Percentiles rank a stretch among this genome's conserved stretches.
Evolutionary conservation across 1,284 basidiomycete species (phyloP).

Genomic region (Porodaedalea pini): DNA sequence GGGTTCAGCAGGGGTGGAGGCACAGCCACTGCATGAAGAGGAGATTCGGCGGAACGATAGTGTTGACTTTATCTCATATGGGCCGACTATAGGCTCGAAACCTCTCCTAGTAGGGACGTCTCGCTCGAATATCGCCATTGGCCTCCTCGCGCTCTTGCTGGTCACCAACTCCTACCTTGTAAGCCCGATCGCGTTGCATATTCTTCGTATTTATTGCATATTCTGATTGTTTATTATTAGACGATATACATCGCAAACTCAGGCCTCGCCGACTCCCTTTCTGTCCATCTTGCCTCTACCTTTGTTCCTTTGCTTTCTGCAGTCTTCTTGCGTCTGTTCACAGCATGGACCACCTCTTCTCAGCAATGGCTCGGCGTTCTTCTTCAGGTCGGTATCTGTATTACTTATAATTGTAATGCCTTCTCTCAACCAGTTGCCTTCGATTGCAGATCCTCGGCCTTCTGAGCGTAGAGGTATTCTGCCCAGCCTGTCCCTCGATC

Average conservation of each 20-base stretch:
- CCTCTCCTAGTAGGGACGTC: conserved; percentile 1
- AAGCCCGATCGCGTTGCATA: neutral
- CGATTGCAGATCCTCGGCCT: conserved; percentile 25
- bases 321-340: conserved; percentile 16
- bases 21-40: neutral
- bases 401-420: neutral
- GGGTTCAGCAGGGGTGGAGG: neutral
- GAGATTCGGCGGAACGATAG: neutral
- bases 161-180: conserved; percentile 10
- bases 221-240: neutral
- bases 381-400: conserved; percentile 24
- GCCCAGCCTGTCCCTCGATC: neutral
- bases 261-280: conserved; percentile 17
- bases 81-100: neutral
- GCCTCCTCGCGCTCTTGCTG: conserved; percentile 5
- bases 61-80: no score
- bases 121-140: conserved; percentile 8
- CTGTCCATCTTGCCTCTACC: conserved; percentile 21
- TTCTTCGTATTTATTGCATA: neutral
- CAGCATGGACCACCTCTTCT: conserved; percentile 11
- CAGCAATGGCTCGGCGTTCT: conserved; percentile 25
- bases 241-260: neutral
- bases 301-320: conserved; percentile 20
- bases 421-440: conserved; percentile 5
- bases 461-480: conserved; percentile 9